Evolutionary conservation across 2,329 filamentous ascomycete genomes (phyloP), one percentile per base, ranked within the genome.

Genomic region (Diaporthe eres): DNA sequence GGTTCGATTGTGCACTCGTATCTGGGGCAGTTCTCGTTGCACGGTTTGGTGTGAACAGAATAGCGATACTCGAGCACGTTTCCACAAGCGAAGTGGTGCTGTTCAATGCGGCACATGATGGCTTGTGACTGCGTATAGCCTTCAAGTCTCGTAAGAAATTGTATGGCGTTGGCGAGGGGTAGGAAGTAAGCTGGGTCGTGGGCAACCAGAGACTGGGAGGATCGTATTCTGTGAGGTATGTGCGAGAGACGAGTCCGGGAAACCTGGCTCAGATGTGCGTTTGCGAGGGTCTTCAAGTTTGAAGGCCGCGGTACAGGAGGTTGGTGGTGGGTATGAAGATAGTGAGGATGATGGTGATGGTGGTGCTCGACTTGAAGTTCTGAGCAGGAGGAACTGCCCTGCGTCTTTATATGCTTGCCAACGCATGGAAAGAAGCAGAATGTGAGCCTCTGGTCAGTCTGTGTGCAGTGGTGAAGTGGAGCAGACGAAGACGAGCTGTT

Each of bases 341-440:
- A 49, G 61, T 60, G 72, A 42, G 55, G 53, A 34, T 37, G 73
- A 70, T 57, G 74, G 22, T 77, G 75, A 67, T 77, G 73, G 47
- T 74, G 75, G 68, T 74, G 65, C 39, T 61, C 25, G 68, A 73
- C 17, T 65, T 37, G 53, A 58, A 73, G 47, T 44, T 31, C 67
- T 61, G 51, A 34, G 58, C 53, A 51, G 53, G 61, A 49, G 73
- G 68, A 72, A 70, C 68, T 49, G 44, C 28, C 13, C 61, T 71
- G 67, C n/a, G 44, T 22, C 68, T 77, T 77, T 77, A 77, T 77
- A 77, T 75, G 55, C 28, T 68, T 53, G 68, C 25, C 68, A 71
- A 42, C 65, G 53, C 75, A 75, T 75, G 68, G 61, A 61, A 55
- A 65, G 37, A 75, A 53, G 37, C 68, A 72, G 70, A 70, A 17